A percentile compares a stretch with the other conserved stretches of the same genome.
Conservation (phyloP, 2,329 filamentous ascomycete genomes). For the Exophiala sp. region DNA sequence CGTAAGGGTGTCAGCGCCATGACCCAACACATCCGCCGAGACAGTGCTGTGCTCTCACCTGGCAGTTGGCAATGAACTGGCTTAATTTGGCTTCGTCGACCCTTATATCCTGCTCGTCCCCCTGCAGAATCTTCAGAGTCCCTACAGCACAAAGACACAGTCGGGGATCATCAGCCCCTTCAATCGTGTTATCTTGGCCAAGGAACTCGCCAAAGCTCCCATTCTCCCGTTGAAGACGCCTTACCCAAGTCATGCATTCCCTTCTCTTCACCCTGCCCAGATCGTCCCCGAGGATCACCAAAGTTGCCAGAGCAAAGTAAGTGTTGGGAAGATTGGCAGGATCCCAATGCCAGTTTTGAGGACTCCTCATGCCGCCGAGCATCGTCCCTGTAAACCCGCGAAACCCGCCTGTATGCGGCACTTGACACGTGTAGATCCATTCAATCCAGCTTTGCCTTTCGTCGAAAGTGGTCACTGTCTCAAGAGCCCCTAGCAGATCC, state of each 20-base stretch:
- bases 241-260: conserved; percentile 68
- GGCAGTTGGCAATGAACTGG: conserved; percentile 61
- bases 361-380: conserved; percentile 44
- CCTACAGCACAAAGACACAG: conserved; percentile 81
- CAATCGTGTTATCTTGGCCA: conserved; percentile 45
- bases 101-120: conserved; percentile 60
- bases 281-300: conserved; percentile 62
- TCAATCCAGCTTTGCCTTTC: conserved; percentile 44
- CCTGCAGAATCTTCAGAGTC: conserved; percentile 68
- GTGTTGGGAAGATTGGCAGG: conserved; percentile 82
- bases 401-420: conserved; percentile 73
- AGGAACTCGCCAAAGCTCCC: conserved; percentile 88
- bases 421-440: conserved; percentile 84
- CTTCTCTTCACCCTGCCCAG: conserved; percentile 60
- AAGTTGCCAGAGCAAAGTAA: conserved; percentile 73
- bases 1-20: conserved; percentile 15
- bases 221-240: conserved; percentile 67
- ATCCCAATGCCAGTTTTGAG: conserved; percentile 57
- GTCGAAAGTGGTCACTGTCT: conserved; percentile 45
- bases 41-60: conserved; percentile 38
- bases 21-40: not conserved
- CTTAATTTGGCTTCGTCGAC: conserved; percentile 66
- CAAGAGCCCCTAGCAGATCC: conserved; percentile 65
- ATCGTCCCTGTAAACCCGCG: conserved; percentile 71
- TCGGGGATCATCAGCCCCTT: conserved; percentile 69